Conservation (phyloP, 495 filamentous ascomycete species). For the Xylaria intraflava region DNA sequence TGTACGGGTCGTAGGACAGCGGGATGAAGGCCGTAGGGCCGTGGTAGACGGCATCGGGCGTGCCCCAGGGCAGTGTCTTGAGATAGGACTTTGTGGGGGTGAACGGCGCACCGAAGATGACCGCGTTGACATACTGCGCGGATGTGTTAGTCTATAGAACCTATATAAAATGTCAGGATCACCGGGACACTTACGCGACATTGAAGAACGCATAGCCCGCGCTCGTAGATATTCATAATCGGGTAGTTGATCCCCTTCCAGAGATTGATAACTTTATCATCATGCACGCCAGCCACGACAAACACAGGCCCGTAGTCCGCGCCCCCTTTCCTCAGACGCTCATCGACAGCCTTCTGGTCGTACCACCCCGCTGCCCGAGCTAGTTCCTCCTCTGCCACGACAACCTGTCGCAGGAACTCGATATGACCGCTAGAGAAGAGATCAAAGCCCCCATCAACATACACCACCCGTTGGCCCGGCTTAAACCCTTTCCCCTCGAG, state of each 20-base stretch:
- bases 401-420: slow-evolving; percentile 77
- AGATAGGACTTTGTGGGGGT: slow-evolving; percentile 71
- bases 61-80: slow-evolving; percentile 63
- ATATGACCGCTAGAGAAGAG: slow-evolving; percentile 96
- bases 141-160: slow-evolving; percentile 5
- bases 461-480: slow-evolving; percentile 78
- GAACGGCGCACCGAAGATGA: slow-evolving; percentile 86
- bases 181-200: slow-evolving; percentile 58
- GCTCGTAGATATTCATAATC: slow-evolving; percentile 98
- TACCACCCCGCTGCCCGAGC: slow-evolving; percentile 67
- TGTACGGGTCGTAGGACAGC: slow-evolving; percentile 79
- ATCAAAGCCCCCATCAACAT: slow-evolving; percentile 95
- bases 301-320: slow-evolving; percentile 74
- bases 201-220: slow-evolving; percentile 89
- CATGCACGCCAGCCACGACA: slow-evolving; percentile 85
- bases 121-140: slow-evolving; percentile 71
- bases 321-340: slow-evolving; percentile 52
- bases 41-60: slow-evolving; percentile 82
- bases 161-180: neutral
- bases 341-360: slow-evolving; percentile 50
- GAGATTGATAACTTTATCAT: slow-evolving; percentile 86
- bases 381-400: slow-evolving; percentile 59
- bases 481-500: slow-evolving; percentile 60
- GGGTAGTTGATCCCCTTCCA: slow-evolving; percentile 98
- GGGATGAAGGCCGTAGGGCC: slow-evolving; percentile 90